These are phyloP conservation scores for Crithidia acanthocephali DNA, from an alignment of 208 protist genomes.

Conservation along the genomic window DNA sequence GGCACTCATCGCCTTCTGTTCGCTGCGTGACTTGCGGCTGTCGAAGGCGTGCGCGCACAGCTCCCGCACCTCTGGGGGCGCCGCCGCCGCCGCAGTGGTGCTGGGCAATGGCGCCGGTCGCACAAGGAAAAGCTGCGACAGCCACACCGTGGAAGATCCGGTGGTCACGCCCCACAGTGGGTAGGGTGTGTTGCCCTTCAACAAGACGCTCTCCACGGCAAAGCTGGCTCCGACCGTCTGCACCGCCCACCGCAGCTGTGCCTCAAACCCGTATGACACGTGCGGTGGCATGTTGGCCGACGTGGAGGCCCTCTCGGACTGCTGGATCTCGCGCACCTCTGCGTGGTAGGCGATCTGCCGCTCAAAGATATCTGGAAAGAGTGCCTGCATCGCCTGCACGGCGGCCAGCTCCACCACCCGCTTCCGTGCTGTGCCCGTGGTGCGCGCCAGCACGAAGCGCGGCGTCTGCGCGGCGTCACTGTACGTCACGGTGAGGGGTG, in stretches of 20 bases:
- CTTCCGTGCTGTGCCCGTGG: conserved; percentile 43
- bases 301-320: conserved; percentile 30
- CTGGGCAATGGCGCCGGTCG: neutral
- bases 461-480: neutral
- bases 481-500: neutral
- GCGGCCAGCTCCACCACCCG: conserved; percentile 40
- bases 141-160: conserved; percentile 12
- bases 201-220: conserved; percentile 28
- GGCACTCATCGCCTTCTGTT: conserved; percentile 63
- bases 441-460: conserved; percentile 30
- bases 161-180: conserved; percentile 43
- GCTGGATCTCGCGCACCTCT: conserved; percentile 50
- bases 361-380: conserved; percentile 66
- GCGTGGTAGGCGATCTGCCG: conserved; percentile 69
- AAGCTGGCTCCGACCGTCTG: conserved; percentile 34
- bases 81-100: neutral
- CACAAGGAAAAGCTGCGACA: conserved; percentile 27
- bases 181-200: conserved; percentile 42
- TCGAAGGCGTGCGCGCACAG: conserved; percentile 40
- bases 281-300: conserved; percentile 39
- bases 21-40: conserved; percentile 63
- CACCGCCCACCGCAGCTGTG: conserved; percentile 57
- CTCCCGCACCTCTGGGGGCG: conserved; percentile 2
- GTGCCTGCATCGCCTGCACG: conserved; percentile 47
- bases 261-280: conserved; percentile 44